These are phyloP conservation scores for Agrocybe praecox DNA, from an alignment of 768 basidiomycete species.

Conservation along the genomic window DNA sequence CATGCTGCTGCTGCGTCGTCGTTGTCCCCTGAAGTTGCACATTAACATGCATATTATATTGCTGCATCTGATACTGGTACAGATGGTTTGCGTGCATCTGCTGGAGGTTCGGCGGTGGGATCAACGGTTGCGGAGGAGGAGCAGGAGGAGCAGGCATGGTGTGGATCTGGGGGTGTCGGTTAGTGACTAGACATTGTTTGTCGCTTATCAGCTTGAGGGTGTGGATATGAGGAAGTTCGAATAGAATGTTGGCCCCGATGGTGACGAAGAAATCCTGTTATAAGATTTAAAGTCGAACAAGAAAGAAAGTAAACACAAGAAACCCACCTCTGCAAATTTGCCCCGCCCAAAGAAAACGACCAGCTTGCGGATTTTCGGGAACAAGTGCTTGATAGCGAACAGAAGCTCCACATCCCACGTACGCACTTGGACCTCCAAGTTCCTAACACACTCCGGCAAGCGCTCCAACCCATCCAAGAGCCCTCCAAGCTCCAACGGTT, in stretches of 20 bases:
- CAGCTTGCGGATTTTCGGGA: constrained; percentile 17
- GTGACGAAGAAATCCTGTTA: constrained; percentile 30
- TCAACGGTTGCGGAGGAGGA: not conserved
- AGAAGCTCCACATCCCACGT: constrained; percentile 33
- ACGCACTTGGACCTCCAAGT: constrained; percentile 25
- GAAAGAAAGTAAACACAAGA: not conserved
- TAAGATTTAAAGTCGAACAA: not conserved
- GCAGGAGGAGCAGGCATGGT: not conserved
- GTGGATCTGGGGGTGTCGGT: not conserved
- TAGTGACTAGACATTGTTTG: constrained; percentile 6
- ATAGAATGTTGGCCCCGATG: constrained; percentile 29
- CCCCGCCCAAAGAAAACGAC: constrained; percentile 26
- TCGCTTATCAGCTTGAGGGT: constrained; percentile 24
- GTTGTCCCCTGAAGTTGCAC: no score
- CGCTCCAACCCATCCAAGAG: constrained; percentile 23
- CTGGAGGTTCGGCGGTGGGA: no score
- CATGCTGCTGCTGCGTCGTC: no score
- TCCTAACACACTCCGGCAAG: constrained; percentile 18
- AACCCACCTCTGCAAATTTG: constrained; percentile 22
- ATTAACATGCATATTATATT: no score
- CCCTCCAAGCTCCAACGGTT: constrained; percentile 17
- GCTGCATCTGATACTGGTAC: no score
- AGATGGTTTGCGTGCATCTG: no score
- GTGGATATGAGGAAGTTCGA: constrained; percentile 23
- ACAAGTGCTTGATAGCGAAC: constrained; percentile 28